Conservation (phyloP, 805 yeast genomes). For the Hanseniaspora clermontiae region DNA sequence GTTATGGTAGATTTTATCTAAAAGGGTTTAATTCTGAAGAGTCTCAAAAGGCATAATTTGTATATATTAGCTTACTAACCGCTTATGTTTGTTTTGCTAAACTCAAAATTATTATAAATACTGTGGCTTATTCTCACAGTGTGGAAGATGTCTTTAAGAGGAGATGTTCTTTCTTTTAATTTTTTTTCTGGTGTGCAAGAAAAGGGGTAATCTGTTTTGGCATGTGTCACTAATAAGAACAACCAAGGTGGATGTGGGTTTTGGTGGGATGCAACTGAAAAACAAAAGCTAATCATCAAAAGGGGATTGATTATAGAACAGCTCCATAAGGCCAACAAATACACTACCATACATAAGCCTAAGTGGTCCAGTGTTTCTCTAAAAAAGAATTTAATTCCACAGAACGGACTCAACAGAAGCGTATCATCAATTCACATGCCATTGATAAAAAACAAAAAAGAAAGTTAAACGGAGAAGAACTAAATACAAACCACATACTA, state of each 20-base stretch:
- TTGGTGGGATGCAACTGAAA: background rate
- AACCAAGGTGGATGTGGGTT: too few relatives aligned
- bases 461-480: background rate
- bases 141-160: too few relatives aligned
- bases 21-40: background rate
- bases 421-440: background rate
- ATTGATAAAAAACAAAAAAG: constrained; percentile 1
- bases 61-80: background rate
- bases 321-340: constrained; percentile 1
- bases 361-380: background rate
- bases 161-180: too few relatives aligned
- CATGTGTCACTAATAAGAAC: too few relatives aligned
- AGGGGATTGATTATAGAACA: constrained; percentile 7
- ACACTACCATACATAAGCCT: background rate
- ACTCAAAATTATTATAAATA: too few relatives aligned
- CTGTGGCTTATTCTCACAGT: too few relatives aligned
- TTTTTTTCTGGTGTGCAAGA: too few relatives aligned
- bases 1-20: background rate
- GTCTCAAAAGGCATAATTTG: background rate
- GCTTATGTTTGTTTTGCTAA: too few relatives aligned
- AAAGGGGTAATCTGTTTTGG: too few relatives aligned
- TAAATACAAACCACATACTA: constrained; percentile 2
- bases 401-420: background rate
- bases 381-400: background rate
- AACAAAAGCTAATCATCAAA: constrained; percentile 6